These are phyloP conservation scores for Cordyceps cicadae DNA, from an alignment of 2,329 filamentous ascomycete genomes.

Conservation along the genomic window DNA sequence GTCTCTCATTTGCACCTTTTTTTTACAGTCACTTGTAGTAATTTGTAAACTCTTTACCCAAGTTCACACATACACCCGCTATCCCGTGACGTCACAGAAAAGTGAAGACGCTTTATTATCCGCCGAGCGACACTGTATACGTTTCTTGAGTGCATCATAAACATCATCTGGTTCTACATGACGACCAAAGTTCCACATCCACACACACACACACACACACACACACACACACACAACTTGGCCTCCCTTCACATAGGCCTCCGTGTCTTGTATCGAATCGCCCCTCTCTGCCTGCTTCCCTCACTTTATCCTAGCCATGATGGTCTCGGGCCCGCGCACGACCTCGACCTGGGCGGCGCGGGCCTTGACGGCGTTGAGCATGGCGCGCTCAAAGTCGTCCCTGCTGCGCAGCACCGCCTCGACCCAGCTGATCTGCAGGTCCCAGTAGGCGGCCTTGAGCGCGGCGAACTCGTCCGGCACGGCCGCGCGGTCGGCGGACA, in stretches of 20 bases:
- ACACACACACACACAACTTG: background rate
- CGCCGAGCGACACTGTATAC: background rate
- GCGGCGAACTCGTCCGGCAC: constrained; percentile 71
- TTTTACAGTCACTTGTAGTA: constrained; percentile 2
- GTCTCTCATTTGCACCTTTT: background rate
- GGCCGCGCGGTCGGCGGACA: constrained; percentile 65
- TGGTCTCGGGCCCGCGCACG: constrained; percentile 74
- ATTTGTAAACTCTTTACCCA: background rate
- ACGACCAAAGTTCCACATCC: background rate
- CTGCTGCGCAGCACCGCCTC: constrained; percentile 79
- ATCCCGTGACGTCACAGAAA: background rate
- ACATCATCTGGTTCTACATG: background rate
- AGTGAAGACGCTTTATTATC: background rate
- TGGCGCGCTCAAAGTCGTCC: constrained; percentile 87
- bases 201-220: background rate
- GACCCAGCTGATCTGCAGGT: constrained; percentile 90
- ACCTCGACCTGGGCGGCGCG: constrained; percentile 79
- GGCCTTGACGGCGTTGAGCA: constrained; percentile 82
- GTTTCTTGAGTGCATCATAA: background rate
- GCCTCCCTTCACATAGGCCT: background rate
- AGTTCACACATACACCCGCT: background rate
- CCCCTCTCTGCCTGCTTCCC: background rate
- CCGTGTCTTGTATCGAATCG: background rate
- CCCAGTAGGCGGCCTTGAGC: constrained; percentile 86
- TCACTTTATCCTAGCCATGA: constrained; percentile 70